phyloP scores from a whole-genome alignment of 2,329 filamentous ascomycete species.

The Xenoacremonium recifei region DNA sequence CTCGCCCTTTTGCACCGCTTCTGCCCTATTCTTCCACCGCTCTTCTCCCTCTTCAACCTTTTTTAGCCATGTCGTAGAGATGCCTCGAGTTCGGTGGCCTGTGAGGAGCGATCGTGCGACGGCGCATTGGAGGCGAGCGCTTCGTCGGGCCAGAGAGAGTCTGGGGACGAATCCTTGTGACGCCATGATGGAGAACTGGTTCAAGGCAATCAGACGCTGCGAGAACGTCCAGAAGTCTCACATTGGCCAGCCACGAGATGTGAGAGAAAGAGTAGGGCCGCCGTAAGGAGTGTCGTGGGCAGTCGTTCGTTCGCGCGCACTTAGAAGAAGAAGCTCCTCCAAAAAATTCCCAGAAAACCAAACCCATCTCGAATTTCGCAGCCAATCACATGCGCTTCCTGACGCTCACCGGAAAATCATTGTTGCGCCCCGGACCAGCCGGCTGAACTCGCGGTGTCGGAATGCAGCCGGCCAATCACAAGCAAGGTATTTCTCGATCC shows the following conservation, averaged over 20 bases:
- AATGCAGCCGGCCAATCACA: slow-evolving; percentile 42
- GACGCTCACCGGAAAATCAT: slow-evolving; percentile 15
- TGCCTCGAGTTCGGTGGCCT: slow-evolving; percentile 29
- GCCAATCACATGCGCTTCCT: slow-evolving; percentile 29
- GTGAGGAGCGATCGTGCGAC: slow-evolving; percentile 20
- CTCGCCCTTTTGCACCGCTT: slow-evolving; percentile 49
- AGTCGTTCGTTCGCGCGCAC: too few species aligned
- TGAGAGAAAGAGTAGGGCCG: neutral
- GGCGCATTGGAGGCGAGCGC: slow-evolving; percentile 23
- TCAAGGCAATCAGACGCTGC: neutral
- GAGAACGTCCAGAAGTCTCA: slow-evolving; percentile 1
- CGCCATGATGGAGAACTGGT: slow-evolving; percentile 24
- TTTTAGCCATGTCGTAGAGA: slow-evolving; percentile 41
- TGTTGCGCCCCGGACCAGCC: slow-evolving; percentile 26
- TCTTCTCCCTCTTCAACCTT: slow-evolving; percentile 42
- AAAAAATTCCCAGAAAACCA: slow-evolving; percentile 31
- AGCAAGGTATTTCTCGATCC: slow-evolving; percentile 44
- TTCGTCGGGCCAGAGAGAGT: slow-evolving; percentile 23
- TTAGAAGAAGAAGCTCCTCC: slow-evolving; percentile 12
- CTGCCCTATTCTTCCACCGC: slow-evolving; percentile 48
- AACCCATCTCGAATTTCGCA: too few species aligned
- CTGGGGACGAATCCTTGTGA: slow-evolving; percentile 20
- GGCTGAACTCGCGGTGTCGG: slow-evolving; percentile 26
- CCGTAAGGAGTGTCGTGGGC: neutral
- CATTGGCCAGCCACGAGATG: slow-evolving; percentile 2